These are phyloP conservation scores for Aureobasidium sp. DNA, from an alignment of 2,329 filamentous ascomycete genomes.

Conservation along the genomic window DNA sequence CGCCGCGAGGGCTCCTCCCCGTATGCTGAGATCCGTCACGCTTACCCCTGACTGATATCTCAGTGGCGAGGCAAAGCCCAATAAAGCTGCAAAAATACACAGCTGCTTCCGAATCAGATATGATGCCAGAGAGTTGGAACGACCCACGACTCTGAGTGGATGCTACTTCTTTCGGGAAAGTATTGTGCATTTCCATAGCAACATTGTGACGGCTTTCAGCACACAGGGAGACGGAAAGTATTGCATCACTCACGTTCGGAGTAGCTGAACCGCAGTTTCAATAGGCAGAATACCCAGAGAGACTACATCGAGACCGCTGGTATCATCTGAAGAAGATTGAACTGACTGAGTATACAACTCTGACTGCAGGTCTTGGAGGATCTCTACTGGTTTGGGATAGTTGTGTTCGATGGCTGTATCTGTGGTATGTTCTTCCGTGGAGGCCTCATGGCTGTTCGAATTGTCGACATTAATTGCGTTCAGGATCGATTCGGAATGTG, in stretches of 20 bases:
- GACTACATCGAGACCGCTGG: background rate
- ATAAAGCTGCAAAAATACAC: background rate
- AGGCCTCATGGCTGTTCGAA: background rate
- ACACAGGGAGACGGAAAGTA: background rate
- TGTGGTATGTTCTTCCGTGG: background rate
- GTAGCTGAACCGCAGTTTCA: background rate
- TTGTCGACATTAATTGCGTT: background rate
- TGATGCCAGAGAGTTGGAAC: background rate
- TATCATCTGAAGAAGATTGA: background rate
- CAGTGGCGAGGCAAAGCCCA: background rate
- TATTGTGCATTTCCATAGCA: background rate
- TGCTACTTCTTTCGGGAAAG: background rate
- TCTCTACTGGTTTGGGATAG: constrained; percentile 12
- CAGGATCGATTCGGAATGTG: background rate
- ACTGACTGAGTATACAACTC: background rate
- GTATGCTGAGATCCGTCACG: background rate
- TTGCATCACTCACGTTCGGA: too few species aligned
- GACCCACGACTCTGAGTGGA: background rate
- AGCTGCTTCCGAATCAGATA: background rate
- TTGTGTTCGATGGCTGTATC: background rate
- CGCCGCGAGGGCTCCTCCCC: background rate
- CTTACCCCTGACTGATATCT: too few species aligned
- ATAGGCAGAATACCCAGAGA: background rate
- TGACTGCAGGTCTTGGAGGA: constrained; percentile 8
- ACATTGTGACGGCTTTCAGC: background rate